Percentiles rank a stretch among this genome's conserved stretches.
These are phyloP conservation scores for Beauveria australis DNA, from an alignment of 2,329 filamentous ascomycete genomes.

Conservation along the genomic window DNA sequence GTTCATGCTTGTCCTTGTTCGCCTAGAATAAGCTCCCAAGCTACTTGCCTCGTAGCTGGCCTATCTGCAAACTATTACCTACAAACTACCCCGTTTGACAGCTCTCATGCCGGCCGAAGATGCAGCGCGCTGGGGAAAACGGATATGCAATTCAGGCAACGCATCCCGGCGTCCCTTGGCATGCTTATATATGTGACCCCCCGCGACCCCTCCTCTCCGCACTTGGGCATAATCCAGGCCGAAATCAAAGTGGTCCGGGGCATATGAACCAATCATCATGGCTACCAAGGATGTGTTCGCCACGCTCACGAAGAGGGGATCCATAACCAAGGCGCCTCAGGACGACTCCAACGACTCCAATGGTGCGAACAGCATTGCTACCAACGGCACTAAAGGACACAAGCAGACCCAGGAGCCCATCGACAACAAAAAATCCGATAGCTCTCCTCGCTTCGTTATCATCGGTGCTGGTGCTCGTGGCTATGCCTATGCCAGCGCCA, in stretches of 20 bases:
- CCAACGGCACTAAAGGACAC: not conserved
- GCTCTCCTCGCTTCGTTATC: constrained; percentile 61
- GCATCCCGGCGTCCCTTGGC: not conserved
- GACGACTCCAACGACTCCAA: not conserved
- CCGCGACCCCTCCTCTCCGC: not conserved
- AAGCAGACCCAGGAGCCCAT: not conserved
- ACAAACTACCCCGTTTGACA: not conserved
- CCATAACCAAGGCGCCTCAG: not conserved
- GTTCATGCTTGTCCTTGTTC: not conserved
- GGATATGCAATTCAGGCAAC: not conserved
- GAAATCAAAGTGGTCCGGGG: not conserved
- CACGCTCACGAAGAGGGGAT: constrained; percentile 14
- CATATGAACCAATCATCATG: constrained; percentile 12
- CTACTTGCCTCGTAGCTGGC: not conserved
- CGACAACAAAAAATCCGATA: constrained; percentile 23
- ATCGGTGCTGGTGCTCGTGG: constrained; percentile 80
- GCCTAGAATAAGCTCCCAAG: not conserved
- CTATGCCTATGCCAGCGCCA: constrained; percentile 61
- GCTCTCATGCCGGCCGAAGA: not conserved
- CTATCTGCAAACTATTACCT: constrained; percentile 4
- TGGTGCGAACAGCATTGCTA: not conserved
- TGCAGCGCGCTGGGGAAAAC: not conserved
- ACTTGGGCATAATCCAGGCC: not conserved
- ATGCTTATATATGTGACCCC: constrained; percentile 15
- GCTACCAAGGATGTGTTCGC: constrained; percentile 16